Evolutionary conservation across 768 basidiomycete genomes (phyloP), one percentile per base, ranked within the genome.

Genomic region (Nidula microcarpa): DNA sequence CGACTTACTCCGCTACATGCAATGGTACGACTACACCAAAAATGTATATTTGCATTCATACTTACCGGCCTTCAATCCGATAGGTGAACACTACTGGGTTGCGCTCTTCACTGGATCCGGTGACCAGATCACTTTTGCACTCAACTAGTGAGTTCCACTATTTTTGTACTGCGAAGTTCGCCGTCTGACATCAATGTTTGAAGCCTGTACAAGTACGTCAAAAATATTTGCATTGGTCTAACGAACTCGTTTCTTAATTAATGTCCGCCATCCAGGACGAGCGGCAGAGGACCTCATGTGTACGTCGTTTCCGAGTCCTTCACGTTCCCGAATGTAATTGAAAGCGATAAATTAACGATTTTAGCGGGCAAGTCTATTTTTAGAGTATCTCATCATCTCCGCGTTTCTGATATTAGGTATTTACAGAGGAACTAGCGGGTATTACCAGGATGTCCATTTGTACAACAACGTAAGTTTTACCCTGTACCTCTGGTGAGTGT

Each of bases 241-340:
- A 41, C 16, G 39, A 4, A 41, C 16, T 16, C 11, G 16, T 41
- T 13, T 13, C 11, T 13, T 41, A 13, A 11, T 41, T 13, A 41
- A 11, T 41, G 11, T 41, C 39, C 2, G 4, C 13, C 39, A 13
- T 41, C 16, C 47, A 55, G 52, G 57, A 62, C 57, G 3, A 62
- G 60, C 47, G 62, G 62, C 17, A 58, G 60, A 7, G 60, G 62
- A 6, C 62, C 62, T 4, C 60, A 63, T 54, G 59, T 62, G 55
- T 57, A 57, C 8, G 54, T 14, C 30, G 5, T 35, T 11, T 34
- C 4, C 32, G 13, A 43, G 18, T 6, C 16, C 5, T 47, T 10
- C 18, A 30, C 1, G 33, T 32, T 33, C 13, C 33, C 39, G 16
- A 11, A 13, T 13, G 39, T 41, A 41, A 16, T 5, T 16, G 11